A percentile compares a stretch with the other conserved stretches of the same genome.
Conservation (phyloP, 768 basidiomycete species). For the Vararia minispora region DNA sequence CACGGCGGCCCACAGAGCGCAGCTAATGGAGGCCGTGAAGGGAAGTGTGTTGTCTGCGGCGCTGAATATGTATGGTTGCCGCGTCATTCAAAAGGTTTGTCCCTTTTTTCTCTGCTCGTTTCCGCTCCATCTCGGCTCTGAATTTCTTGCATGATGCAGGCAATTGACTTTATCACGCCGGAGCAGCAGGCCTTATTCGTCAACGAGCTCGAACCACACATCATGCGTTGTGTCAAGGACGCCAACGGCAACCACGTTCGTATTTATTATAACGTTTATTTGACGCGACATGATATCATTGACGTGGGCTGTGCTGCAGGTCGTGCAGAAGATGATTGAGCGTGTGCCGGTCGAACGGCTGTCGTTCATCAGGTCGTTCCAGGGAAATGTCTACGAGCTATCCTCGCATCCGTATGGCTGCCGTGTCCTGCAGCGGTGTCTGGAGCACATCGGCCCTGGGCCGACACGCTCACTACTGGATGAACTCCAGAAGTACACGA, state of each 20-base stretch:
- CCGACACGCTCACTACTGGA: slow-evolving; percentile 65
- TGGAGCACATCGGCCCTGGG: slow-evolving; percentile 69
- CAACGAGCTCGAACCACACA: slow-evolving; percentile 65
- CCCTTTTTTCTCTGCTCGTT: background rate
- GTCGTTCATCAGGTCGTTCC: slow-evolving; percentile 63
- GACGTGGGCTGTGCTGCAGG: slow-evolving; percentile 28
- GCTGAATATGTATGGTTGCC: slow-evolving; percentile 91
- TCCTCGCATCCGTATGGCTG: slow-evolving; percentile 90
- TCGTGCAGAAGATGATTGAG: slow-evolving; percentile 83
- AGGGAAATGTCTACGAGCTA: slow-evolving; percentile 68
- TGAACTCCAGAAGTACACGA: slow-evolving; percentile 64
- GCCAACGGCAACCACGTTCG: slow-evolving; percentile 90
- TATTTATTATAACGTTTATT: slow-evolving; percentile 6
- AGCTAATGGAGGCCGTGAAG: slow-evolving; percentile 64
- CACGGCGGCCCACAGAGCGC: slow-evolving; percentile 58
- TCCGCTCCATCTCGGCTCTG: slow-evolving; percentile 5
- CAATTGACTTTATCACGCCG: slow-evolving; percentile 68
- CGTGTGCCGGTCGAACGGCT: slow-evolving; percentile 67
- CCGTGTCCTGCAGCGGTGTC: slow-evolving; percentile 86
- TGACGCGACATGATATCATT: slow-evolving; percentile 4
- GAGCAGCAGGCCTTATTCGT: slow-evolving; percentile 74
- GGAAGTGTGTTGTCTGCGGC: slow-evolving; percentile 68
- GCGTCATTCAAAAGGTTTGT: slow-evolving; percentile 84
- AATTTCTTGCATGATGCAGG: slow-evolving; percentile 32
- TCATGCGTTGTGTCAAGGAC: slow-evolving; percentile 81